These are phyloP conservation scores for Fragaria iinumae DNA, from an alignment of 306 rosid genomes.

Conservation along the genomic window DNA sequence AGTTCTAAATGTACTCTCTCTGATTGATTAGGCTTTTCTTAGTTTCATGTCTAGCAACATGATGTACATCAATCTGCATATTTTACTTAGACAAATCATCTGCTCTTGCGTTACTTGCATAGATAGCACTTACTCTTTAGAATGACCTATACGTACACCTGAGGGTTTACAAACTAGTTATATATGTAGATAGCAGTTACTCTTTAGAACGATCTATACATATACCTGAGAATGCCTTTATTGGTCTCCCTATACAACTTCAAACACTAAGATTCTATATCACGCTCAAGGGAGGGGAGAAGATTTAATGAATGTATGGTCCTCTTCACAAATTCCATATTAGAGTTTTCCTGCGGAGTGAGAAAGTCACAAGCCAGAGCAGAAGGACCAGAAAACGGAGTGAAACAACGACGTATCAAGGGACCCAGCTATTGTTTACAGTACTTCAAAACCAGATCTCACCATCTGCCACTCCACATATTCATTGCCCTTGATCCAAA, in stretches of 20 bases:
- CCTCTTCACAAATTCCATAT: conserved; percentile 31
- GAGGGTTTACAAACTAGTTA: not conserved
- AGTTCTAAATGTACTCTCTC: not conserved
- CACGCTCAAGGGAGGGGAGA: not conserved
- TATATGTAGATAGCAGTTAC: not conserved
- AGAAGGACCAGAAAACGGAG: conserved; percentile 48
- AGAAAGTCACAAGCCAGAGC: conserved; percentile 53
- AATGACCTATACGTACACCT: too few relatives aligned
- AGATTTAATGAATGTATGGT: not conserved
- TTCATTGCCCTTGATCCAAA: conserved; percentile 61
- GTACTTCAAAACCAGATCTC: conserved; percentile 50
- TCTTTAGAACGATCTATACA: not conserved
- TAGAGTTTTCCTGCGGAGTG: conserved; percentile 48
- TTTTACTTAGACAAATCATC: not conserved
- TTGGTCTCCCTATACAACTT: not conserved
- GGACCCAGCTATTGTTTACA: conserved; percentile 58
- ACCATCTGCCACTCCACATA: conserved; percentile 54
- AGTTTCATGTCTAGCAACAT: not conserved
- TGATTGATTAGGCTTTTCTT: not conserved
- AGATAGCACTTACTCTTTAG: too few relatives aligned
- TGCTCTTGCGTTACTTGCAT: not conserved
- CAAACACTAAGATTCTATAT: not conserved
- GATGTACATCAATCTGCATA: not conserved
- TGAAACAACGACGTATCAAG: conserved; percentile 50
- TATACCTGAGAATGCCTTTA: not conserved